Evolutionary conservation across 108 stramenopile genomes (phyloP), one percentile per base, ranked within the genome.

Genomic region (Cylindrotheca closterium): DNA sequence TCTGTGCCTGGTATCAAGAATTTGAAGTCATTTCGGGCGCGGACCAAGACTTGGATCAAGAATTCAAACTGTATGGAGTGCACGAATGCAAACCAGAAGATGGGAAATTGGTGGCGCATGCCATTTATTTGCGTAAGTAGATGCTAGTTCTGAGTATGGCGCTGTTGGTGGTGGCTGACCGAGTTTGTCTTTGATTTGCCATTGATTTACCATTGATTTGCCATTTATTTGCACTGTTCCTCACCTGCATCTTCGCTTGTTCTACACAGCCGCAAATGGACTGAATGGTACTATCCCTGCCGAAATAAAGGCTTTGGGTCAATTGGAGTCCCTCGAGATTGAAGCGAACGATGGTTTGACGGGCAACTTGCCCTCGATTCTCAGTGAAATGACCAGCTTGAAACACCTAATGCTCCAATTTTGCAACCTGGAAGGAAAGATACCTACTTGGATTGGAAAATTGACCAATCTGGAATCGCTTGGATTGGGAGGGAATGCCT

Each of bases 1-100:
- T 78, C 47, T 86, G 84, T 51, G 71, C 67, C 8, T 86, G 84
- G 84, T 42, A 72, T 51, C 52, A 61, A 4, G 18, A 21, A n/a
- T 54, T 34, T 0, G n/a, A 42, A 42, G 18, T 51, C 4, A 47
- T 30, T 23, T 18, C 22, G 2, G 4, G 19, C 17, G 51, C 51
- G 23, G 50, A 4, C 8, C 51, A 48, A 18, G 10, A 22, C 2
- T 25, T 28, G 23, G 33, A 58, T 3, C 30, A 12, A n/a, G 2
- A 33, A 12, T 48, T 29, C 48, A 17, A 15, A 4, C 28, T n/a
- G 5, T 23, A 42, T 25, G 60, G 60, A 17, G 33, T 61, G 4
- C 47, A 61, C 42, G 60, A 27, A 49, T 61, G 60, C 47, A 61
- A 29, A 19, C 2, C 29, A 10, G 47, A 42, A 7, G 60, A 30